Conservation (phyloP, 169 alveolate genomes). For the Plasmodium blacklocki region DNA sequence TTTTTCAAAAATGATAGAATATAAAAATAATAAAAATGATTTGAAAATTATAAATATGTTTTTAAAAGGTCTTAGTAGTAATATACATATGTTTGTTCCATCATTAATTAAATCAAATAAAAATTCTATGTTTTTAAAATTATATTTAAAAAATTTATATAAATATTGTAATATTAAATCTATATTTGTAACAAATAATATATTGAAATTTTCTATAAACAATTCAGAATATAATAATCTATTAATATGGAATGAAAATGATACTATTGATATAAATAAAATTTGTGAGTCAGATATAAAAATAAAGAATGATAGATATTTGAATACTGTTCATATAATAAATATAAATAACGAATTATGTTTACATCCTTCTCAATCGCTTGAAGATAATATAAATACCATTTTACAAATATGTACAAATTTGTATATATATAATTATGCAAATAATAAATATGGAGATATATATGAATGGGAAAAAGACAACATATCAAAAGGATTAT, state of each 20-base stretch:
- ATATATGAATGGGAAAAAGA: constrained; percentile 9
- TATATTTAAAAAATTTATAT: constrained; percentile 44
- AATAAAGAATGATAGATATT: not conserved
- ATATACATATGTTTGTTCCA: constrained; percentile 51
- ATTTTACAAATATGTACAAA: not conserved
- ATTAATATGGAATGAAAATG: constrained; percentile 23
- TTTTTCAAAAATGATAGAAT: not conserved
- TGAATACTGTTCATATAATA: constrained; percentile 50
- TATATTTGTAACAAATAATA: not conserved
- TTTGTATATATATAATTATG: constrained; percentile 48
- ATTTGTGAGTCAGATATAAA: not conserved
- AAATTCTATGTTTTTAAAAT: constrained; percentile 3
- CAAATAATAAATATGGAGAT: constrained; percentile 39
- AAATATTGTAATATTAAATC: constrained; percentile 38
- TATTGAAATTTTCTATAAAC: constrained; percentile 37
- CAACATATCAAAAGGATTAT: not conserved
- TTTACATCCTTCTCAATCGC: not conserved
- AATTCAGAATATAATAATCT: constrained; percentile 10
- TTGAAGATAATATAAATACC: constrained; percentile 3
- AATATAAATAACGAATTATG: constrained; percentile 15
- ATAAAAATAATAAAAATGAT: constrained; percentile 5
- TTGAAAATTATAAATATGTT: constrained; percentile 19
- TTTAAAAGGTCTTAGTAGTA: constrained; percentile 5
- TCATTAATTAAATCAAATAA: constrained; percentile 15
- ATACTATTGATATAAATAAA: constrained; percentile 12